phyloP scores from a whole-genome alignment of 345 rosid species.

The Brassica nigra region DNA sequence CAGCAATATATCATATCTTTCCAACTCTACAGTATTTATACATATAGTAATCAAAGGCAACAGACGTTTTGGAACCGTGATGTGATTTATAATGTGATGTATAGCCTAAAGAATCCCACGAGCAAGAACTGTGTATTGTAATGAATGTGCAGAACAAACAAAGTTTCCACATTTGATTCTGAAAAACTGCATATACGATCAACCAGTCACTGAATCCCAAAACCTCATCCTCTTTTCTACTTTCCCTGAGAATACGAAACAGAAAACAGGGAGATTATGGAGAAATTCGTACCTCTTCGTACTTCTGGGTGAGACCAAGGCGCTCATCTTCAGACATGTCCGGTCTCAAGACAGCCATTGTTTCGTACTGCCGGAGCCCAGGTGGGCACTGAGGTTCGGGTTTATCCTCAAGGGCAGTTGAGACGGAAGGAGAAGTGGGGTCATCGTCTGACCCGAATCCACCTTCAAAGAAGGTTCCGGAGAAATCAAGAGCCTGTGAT shows the following conservation, averaged over 20 bases:
- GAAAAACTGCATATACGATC: not conserved
- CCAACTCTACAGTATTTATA: not conserved
- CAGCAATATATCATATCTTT: not conserved
- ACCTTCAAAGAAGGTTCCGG: conserved; percentile 80
- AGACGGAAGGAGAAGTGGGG: conserved; percentile 47
- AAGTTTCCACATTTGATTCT: conserved; percentile 4
- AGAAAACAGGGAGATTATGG: not conserved
- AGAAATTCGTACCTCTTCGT: conserved; percentile 80
- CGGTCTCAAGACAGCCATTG: conserved; percentile 87
- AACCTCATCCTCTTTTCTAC: not conserved
- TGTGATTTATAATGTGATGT: not conserved
- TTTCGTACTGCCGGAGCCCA: conserved; percentile 86
- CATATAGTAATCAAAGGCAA: not conserved
- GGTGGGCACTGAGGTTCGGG: conserved; percentile 91
- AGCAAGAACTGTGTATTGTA: not conserved
- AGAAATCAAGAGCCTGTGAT: conserved; percentile 72
- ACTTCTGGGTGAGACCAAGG: conserved; percentile 84
- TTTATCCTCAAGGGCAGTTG: conserved; percentile 65
- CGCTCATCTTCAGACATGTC: conserved; percentile 97
- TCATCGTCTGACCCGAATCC: conserved; percentile 78
- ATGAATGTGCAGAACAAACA: not conserved
- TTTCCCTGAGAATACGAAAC: not conserved
- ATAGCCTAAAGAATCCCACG: not conserved
- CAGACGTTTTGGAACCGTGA: not conserved
- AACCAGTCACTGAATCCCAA: not conserved